These are phyloP conservation scores for Gautieria morchelliformis DNA, from an alignment of 768 basidiomycete genomes.

Conservation along the genomic window DNA sequence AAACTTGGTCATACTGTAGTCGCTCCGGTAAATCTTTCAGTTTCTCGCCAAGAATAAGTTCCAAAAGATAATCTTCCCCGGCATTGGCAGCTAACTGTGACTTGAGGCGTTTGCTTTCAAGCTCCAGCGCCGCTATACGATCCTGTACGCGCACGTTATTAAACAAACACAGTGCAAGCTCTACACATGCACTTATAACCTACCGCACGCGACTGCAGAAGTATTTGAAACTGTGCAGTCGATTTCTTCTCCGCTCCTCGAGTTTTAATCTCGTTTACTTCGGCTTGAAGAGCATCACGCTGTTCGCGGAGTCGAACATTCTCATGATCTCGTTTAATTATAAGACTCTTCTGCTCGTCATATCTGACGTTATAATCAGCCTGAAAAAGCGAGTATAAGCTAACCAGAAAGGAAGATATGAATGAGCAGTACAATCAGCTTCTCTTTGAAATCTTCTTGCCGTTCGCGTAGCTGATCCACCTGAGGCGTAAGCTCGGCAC, in stretches of 20 bases:
- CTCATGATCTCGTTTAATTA: constrained; percentile 59
- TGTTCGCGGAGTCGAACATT: constrained; percentile 59
- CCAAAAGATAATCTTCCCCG: constrained; percentile 62
- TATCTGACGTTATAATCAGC: constrained; percentile 10
- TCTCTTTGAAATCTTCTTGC: constrained; percentile 8
- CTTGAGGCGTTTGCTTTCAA: constrained; percentile 66
- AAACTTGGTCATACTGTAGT: constrained; percentile 6
- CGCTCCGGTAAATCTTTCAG: constrained; percentile 30
- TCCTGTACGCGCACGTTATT: constrained; percentile 33
- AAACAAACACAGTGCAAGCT: background rate
- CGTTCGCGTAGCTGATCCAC: constrained; percentile 2
- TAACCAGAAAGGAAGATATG: background rate
- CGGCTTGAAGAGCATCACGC: constrained; percentile 57
- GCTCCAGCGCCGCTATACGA: constrained; percentile 59
- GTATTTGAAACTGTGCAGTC: constrained; percentile 50
- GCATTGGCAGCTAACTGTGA: constrained; percentile 66
- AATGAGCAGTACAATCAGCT: constrained; percentile 1
- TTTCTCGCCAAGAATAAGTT: constrained; percentile 53
- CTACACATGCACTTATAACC: constrained; percentile 11
- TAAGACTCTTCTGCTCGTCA: constrained; percentile 52
- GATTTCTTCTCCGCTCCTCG: constrained; percentile 55
- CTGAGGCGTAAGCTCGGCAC: background rate
- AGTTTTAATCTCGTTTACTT: constrained; percentile 58
- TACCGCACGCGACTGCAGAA: constrained; percentile 56
- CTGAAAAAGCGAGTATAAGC: background rate